phyloP scores from a whole-genome alignment of 78 protist species.

The Bodo saltans region DNA sequence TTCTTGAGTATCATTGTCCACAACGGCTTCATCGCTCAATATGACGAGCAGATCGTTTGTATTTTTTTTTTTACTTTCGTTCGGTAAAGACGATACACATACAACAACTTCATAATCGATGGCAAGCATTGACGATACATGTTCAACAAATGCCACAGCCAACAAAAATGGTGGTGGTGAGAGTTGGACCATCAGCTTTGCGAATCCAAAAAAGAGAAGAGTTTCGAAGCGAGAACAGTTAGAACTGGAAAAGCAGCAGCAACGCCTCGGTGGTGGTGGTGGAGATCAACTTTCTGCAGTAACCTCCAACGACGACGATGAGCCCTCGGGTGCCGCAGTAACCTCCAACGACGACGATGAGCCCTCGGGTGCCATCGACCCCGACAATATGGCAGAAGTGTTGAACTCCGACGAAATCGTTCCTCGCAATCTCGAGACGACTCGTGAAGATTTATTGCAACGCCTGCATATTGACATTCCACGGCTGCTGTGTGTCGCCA shows the following conservation, averaged over 20 bases:
- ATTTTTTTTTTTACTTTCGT: too few species aligned
- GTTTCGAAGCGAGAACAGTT: neutral
- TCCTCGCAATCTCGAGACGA: neutral
- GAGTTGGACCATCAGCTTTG: neutral
- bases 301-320: neutral
- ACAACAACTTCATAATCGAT: too few species aligned
- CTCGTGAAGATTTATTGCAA: neutral
- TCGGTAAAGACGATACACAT: too few species aligned
- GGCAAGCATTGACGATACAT: too few species aligned
- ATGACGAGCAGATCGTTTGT: too few species aligned
- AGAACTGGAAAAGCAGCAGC: neutral
- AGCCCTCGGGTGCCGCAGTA: neutral
- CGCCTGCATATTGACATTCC: neutral
- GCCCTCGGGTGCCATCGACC: neutral
- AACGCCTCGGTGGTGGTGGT: too few species aligned
- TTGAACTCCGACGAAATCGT: neutral
- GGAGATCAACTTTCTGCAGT: too few species aligned
- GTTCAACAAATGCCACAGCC: too few species aligned
- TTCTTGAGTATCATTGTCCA: too few species aligned
- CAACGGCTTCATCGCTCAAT: too few species aligned
- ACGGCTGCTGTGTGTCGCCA: conserved; percentile 2
- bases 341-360: neutral
- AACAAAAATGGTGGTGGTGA: neutral
- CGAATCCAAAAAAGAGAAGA: neutral
- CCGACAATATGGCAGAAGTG: neutral